Evolutionary conservation across 2,329 filamentous ascomycete species (phyloP), one percentile per base, ranked within the genome.

Genomic region (Exophiala phaeomuriformis): DNA sequence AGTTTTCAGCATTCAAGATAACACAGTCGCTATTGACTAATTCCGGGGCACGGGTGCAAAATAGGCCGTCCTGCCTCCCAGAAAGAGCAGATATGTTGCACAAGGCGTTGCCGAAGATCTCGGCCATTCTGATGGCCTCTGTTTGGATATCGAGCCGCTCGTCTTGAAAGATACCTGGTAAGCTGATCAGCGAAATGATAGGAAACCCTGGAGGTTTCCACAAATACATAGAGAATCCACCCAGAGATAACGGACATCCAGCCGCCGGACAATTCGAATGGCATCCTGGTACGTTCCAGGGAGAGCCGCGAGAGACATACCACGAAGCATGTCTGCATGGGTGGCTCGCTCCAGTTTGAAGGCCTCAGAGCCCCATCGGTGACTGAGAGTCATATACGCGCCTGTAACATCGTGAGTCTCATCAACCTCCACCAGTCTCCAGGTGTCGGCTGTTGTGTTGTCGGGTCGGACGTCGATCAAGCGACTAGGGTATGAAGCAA

Each of bases 271-370:
- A 7, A 64, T 53, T 5, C 19, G n/a, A 6, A 66, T 56, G 19
- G 63, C 64, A 44, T 66, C 64, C 46, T 56, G 56, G 47, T 64
- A 65, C 7, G 63, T 65, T 19, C 50, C 52, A 4, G 63, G 55
- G 4, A 66, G 53, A 31, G 31, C 41, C 7, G 45, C 46, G 4
- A 52, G 27, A 31, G 45, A 50, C 40, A 52, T 33, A 4, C 53
- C 53, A 33, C 40, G n/a, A 29, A 56, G 29, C 53, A 56, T 52
- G 5, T 40, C 9, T 7, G 30, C 30, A 8, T 56, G 47, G 10
- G 53, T 56, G 3, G 30, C 7, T n/a, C 40, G 45, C 10, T 56
- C 30, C 4, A 56, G 46, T 43, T 56, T 56, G 46, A 56, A 6
- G 4, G 28, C 51, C n/a, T 39, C 53, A 36, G 8, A 5, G 2